These are phyloP conservation scores for Komagataella pseudopastoris DNA, from an alignment of 805 yeast species.

Conservation along the genomic window DNA sequence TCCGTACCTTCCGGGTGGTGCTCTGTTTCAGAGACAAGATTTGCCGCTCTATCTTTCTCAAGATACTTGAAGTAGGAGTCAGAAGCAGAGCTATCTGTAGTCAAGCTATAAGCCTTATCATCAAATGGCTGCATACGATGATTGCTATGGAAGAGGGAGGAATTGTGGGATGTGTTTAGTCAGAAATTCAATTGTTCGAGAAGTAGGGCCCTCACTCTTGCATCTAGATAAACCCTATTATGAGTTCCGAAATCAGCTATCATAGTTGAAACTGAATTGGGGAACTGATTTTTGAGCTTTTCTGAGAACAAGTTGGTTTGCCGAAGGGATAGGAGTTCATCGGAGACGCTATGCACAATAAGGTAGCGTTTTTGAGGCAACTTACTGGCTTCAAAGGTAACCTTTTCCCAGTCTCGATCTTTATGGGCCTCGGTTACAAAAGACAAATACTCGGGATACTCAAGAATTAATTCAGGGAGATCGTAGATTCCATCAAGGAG, in stretches of 20 bases:
- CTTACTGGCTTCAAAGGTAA: background rate
- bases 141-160: background rate
- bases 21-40: background rate
- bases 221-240: slow-evolving; percentile 43
- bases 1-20: background rate
- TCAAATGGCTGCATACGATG: background rate
- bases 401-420: slow-evolving; percentile 2
- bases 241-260: slow-evolving; percentile 37
- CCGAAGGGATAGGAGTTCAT: slow-evolving; percentile 43
- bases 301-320: slow-evolving; percentile 31
- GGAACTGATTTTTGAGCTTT: slow-evolving; percentile 15
- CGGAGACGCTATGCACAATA: slow-evolving; percentile 48
- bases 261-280: background rate
- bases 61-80: background rate
- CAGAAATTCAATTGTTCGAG: background rate
- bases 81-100: background rate
- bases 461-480: slow-evolving; percentile 32
- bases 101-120: background rate
- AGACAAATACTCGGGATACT: slow-evolving; percentile 43
- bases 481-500: slow-evolving; percentile 66
- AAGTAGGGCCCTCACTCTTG: slow-evolving; percentile 18
- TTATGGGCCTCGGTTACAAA: slow-evolving; percentile 51
- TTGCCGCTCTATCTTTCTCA: background rate
- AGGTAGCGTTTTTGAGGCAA: slow-evolving; percentile 5
- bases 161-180: background rate